Evolutionary conservation across 495 filamentous ascomycete genomes (phyloP).

Genomic region (Hypoxylon cercidicola): DNA sequence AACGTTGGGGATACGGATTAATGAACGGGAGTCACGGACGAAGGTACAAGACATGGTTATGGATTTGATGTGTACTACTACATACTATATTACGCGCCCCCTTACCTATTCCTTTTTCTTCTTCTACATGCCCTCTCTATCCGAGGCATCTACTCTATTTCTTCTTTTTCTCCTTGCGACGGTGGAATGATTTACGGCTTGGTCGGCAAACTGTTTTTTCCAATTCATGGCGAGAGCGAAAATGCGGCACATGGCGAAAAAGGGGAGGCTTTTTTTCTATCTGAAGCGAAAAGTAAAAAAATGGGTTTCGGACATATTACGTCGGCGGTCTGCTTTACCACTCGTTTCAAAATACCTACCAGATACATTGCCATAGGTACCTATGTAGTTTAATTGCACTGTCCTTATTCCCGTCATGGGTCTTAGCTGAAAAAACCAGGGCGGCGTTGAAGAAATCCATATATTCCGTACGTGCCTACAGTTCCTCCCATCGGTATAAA

Average conservation of each 20-base stretch:
- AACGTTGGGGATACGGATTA: background rate
- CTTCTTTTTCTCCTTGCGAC: too few relatives aligned
- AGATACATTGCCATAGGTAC: background rate
- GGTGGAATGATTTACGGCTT: background rate
- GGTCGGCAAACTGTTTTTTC: background rate
- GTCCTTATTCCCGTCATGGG: too few relatives aligned
- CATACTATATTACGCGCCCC: background rate
- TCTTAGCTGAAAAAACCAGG: too few relatives aligned
- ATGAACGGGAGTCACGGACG: background rate
- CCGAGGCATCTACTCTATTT: background rate
- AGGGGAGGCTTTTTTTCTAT: background rate
- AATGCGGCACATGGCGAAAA: background rate
- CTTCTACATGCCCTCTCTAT: background rate
- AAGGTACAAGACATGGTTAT: background rate
- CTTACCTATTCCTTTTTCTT: background rate
- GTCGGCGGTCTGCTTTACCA: background rate
- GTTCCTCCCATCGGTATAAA: too few relatives aligned
- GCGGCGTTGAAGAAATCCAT: too few relatives aligned
- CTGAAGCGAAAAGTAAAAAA: background rate
- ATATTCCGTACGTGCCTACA: too few relatives aligned
- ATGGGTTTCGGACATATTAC: background rate
- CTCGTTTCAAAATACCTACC: background rate
- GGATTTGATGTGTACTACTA: background rate
- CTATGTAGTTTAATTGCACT: too few relatives aligned
- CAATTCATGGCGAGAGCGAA: background rate